Evolutionary conservation across 257 asterid species (phyloP).

Genomic region (Solanum neorickii): DNA sequence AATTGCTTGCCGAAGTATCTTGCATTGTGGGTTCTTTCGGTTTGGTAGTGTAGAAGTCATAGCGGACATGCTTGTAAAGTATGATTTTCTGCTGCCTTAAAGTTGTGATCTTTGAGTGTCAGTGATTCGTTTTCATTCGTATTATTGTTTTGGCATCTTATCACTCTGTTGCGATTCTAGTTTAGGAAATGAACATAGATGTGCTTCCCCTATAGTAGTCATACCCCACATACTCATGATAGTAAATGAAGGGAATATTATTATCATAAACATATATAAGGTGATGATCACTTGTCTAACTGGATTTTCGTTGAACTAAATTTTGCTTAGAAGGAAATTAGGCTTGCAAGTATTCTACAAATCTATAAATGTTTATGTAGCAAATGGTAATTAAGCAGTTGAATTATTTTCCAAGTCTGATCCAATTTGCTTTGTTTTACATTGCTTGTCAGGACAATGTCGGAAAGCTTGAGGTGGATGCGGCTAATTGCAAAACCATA

Average conservation of each 20-base stretch:
- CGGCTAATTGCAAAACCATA: slow-evolving; percentile 78
- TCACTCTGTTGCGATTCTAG: not conserved
- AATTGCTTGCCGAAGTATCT: not conserved
- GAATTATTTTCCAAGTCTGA: not conserved
- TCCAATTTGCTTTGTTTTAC: not conserved
- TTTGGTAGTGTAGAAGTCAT: not conserved
- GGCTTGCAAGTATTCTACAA: not conserved
- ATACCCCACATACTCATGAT: not conserved
- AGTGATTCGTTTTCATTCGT: not conserved
- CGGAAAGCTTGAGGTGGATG: slow-evolving; percentile 82
- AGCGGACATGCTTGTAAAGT: not conserved
- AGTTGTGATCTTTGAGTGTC: not conserved
- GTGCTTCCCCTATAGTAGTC: not conserved
- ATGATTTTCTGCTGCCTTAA: not conserved
- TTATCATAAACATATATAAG: not conserved
- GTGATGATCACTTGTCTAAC: not conserved
- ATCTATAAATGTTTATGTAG: not conserved
- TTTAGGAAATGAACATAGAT: not conserved
- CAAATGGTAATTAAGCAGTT: not conserved
- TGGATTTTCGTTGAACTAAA: not conserved
- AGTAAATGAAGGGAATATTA: not conserved
- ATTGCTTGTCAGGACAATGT: slow-evolving; percentile 41
- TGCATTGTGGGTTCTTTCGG: not conserved
- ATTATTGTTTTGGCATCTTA: not conserved
- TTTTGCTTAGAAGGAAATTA: not conserved